Evolutionary conservation across 768 basidiomycete genomes (phyloP), one percentile per base, ranked within the genome.

Genomic region (Clavaria fumosa): DNA sequence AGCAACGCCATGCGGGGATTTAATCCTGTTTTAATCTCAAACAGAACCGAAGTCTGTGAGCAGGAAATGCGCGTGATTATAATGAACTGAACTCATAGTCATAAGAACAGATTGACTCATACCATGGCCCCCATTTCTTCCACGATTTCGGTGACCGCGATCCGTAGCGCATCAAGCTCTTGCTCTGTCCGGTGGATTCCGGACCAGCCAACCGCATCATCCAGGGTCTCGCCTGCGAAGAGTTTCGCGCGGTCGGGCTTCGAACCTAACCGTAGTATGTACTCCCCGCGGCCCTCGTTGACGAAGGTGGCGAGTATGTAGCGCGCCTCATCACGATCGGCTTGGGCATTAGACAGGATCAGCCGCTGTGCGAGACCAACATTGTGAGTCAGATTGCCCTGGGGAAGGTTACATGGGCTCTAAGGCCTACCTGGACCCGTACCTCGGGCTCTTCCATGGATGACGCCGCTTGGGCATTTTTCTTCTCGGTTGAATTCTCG

Each of bases 121-220:
- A 84, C 83, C 64, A 82, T 79, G 14, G 78, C 84, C 12, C 85
- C 84, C 24, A 88, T 66, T 47, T 88, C 84, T 41, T 84, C 81
- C 0, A 75, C 75, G 0, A 61, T 57, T 30, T 56, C 60, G 3
- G 54, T 61, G 34, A 83, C 50, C 45, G 55, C 57, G 3, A 57
- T 48, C 22, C 55, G 55, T 17, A 83, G 53, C 2, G 37, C 49
- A 10, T 69, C 60, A 5, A 84, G 46, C 40, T 83, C 72, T 23
- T 67, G 64, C 11, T 55, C 51, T 0, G 71, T 69, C 30, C 72
- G 57, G 14, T 57, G 34, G 6, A 55, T 56, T 7, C 82, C 80
- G 7, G 54, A 57, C 75, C 76, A 78, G 5, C 62, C 72, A 21
- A 64, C 58, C 1, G 55, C 44, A n/a, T 54, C 59, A 31, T 67